Conservation (phyloP, 2,329 filamentous ascomycete genomes). For the Colletotrichum simmondsii region DNA sequence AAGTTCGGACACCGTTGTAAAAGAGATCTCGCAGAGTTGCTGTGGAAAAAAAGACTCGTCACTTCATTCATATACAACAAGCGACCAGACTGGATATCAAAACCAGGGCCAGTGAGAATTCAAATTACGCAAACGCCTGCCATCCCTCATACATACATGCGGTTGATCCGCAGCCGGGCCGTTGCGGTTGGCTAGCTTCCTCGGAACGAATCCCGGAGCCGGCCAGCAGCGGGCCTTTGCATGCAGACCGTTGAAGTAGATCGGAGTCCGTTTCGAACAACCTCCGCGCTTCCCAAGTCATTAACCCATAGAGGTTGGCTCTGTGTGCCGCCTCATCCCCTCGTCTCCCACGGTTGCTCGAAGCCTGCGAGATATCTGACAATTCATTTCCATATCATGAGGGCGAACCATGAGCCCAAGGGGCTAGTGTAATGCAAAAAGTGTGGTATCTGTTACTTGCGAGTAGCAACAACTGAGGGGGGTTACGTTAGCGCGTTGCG, state of each 20-base stretch:
- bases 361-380: conserved; percentile 33
- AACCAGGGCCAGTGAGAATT: conserved; percentile 33
- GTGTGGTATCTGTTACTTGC: conserved; percentile 46
- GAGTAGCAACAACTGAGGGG: conserved; percentile 54
- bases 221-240: conserved; percentile 5
- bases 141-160: conserved; percentile 37
- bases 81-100: not conserved
- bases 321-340: conserved; percentile 23
- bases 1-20: not conserved
- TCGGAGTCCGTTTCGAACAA: conserved; percentile 40
- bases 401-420: conserved; percentile 35
- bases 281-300: conserved; percentile 42
- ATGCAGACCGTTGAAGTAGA: conserved; percentile 31
- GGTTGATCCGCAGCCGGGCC: conserved; percentile 38
- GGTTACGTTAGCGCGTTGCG: conserved; percentile 44
- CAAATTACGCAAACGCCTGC: conserved; percentile 36
- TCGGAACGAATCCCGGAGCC: conserved; percentile 15
- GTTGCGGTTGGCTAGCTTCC: conserved; percentile 8
- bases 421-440: conserved; percentile 37
- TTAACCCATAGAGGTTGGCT: conserved; percentile 27
- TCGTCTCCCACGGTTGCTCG: conserved; percentile 31
- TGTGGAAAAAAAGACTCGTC: not conserved
- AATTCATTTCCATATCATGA: conserved; percentile 34
- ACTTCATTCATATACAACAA: not conserved
- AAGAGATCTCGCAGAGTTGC: not conserved